These are phyloP conservation scores for Lipomyces sp. DNA, from an alignment of 805 yeast genomes.

Conservation along the genomic window DNA sequence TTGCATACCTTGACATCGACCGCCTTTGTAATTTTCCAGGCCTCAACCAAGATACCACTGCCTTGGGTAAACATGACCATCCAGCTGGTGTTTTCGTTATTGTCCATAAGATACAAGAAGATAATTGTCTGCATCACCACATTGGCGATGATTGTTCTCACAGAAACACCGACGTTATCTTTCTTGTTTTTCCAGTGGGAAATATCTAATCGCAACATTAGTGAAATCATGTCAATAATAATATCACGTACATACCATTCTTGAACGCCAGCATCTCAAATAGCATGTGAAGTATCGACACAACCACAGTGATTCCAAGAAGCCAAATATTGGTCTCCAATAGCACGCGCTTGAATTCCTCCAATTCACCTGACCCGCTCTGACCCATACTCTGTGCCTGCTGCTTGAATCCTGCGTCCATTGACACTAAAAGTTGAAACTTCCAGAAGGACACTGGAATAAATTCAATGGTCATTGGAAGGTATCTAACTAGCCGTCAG, in stretches of 20 bases:
- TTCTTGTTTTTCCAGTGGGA: conserved; percentile 51
- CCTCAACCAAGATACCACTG: conserved; percentile 49
- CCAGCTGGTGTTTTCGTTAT: conserved; percentile 49
- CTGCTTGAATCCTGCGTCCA: conserved; percentile 44
- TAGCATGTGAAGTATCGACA: conserved; percentile 48
- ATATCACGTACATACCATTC: conserved; percentile 31
- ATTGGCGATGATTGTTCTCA: conserved; percentile 49
- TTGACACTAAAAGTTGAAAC: conserved; percentile 43
- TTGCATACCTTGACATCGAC: conserved; percentile 41
- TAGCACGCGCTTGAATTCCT: conserved; percentile 47
- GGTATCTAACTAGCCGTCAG: neutral
- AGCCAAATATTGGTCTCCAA: conserved; percentile 49
- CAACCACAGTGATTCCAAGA: conserved; percentile 45
- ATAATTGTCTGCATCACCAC: conserved; percentile 50
- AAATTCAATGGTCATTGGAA: conserved; percentile 44
- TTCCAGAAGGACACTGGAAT: conserved; percentile 44
- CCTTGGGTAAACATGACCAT: conserved; percentile 50
- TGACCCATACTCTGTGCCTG: conserved; percentile 41
- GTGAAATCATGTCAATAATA: conserved; percentile 10
- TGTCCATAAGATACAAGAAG: conserved; percentile 49
- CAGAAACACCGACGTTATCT: conserved; percentile 50
- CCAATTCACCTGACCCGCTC: conserved; percentile 47
- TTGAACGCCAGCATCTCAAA: conserved; percentile 52
- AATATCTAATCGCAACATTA: conserved; percentile 41
- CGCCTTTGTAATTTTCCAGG: conserved; percentile 52